Conservation (phyloP, 805 yeast genomes). For the Yarrowia sp. region DNA sequence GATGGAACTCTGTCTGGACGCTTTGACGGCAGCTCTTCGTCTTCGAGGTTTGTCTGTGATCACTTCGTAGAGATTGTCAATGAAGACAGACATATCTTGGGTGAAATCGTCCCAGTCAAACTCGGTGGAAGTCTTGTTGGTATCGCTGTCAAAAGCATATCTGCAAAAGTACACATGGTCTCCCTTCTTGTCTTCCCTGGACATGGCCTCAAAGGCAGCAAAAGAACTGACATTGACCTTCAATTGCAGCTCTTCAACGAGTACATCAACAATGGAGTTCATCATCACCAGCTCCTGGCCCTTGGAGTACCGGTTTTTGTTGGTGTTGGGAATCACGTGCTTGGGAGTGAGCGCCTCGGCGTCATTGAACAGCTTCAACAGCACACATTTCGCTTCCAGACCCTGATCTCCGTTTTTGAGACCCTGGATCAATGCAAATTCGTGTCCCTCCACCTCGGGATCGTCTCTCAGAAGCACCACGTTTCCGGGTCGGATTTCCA, state of each 20-base stretch:
- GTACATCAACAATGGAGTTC: slow-evolving; percentile 5
- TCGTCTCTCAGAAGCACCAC: slow-evolving; percentile 5
- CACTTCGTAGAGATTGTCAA: slow-evolving; percentile 12
- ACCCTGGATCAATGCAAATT: slow-evolving; percentile 19
- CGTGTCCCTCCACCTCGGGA: slow-evolving; percentile 11
- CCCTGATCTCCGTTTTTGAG: slow-evolving; percentile 5
- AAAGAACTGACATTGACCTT: neutral
- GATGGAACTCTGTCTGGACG: neutral
- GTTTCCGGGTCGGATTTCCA: neutral
- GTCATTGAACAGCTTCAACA: slow-evolving; percentile 18
- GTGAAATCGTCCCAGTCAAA: slow-evolving; percentile 30
- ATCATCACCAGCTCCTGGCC: slow-evolving; percentile 16
- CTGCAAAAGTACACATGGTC: slow-evolving; percentile 4
- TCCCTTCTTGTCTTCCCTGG: slow-evolving; percentile 8
- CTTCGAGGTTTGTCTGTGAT: slow-evolving; percentile 30
- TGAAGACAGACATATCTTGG: neutral
- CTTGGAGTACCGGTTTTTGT: slow-evolving; percentile 30
- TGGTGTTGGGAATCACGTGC: slow-evolving; percentile 22
- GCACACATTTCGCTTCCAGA: slow-evolving; percentile 4
- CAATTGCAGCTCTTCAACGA: neutral
- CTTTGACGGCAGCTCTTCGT: slow-evolving; percentile 24
- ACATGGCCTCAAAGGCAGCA: neutral
- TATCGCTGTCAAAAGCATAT: slow-evolving; percentile 12
- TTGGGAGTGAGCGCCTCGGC: slow-evolving; percentile 13
- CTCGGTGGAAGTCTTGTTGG: slow-evolving; percentile 21